These are phyloP conservation scores for Microdochium bolleyi DNA, from an alignment of 2,329 filamentous ascomycete species.

Conservation along the genomic window DNA sequence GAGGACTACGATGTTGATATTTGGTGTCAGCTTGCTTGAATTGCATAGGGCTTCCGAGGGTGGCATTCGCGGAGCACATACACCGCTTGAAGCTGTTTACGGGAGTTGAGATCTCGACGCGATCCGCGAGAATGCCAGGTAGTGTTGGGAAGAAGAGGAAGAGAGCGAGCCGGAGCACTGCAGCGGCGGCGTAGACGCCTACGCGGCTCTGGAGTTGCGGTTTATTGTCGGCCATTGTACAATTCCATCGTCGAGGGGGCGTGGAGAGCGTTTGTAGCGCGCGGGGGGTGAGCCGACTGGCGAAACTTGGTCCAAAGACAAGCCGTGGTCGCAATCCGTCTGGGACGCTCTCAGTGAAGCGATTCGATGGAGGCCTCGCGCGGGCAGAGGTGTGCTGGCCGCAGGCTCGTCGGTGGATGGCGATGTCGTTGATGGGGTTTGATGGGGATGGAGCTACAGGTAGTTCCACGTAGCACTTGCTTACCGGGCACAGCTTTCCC, in stretches of 20 bases:
- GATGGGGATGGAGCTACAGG: background rate
- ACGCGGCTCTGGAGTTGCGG: slow-evolving; percentile 23
- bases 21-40: background rate
- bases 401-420: no score
- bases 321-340: no score
- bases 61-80: slow-evolving; percentile 34
- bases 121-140: slow-evolving; percentile 76
- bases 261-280: slow-evolving; percentile 2
- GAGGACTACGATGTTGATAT: slow-evolving; percentile 58
- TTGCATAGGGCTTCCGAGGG: background rate
- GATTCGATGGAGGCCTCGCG: no score
- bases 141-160: slow-evolving; percentile 76
- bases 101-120: slow-evolving; percentile 94
- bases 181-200: slow-evolving; percentile 67
- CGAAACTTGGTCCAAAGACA: no score
- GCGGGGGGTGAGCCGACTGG: background rate
- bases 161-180: slow-evolving; percentile 70
- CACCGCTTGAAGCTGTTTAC: slow-evolving; percentile 97
- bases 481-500: background rate
- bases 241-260: slow-evolving; percentile 18
- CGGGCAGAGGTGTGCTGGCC: no score
- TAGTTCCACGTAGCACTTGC: background rate
- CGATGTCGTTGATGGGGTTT: no score
- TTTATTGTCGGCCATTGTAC: slow-evolving; percentile 13
- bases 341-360: no score